phyloP scores from a whole-genome alignment of 805 yeast genomes.

The Jamesozyma hellenica region DNA sequence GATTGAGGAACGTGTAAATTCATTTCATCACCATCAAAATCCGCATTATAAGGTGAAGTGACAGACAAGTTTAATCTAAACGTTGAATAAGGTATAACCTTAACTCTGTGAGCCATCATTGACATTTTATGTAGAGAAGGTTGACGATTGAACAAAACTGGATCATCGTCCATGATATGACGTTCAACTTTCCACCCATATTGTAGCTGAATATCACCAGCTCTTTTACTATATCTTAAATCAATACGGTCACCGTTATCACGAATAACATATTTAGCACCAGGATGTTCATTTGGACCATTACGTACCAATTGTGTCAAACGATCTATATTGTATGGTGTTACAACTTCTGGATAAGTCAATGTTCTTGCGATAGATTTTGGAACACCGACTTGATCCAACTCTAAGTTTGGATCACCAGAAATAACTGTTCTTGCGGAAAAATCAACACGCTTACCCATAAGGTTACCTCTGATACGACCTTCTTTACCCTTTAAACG shows the following conservation, averaged over 20 bases:
- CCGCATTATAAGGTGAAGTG: conserved; percentile 99
- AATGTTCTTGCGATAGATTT: conserved; percentile 90
- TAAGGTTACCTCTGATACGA: conserved; percentile 92
- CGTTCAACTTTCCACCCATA: conserved; percentile 99
- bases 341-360: conserved; percentile 94
- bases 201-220: conserved; percentile 95
- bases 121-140: conserved; percentile 99
- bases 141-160: conserved; percentile 96
- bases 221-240: conserved; percentile 90
- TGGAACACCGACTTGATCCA: conserved; percentile 99
- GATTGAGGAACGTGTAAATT: conserved; percentile 98
- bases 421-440: conserved; percentile 99
- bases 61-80: conserved; percentile 94
- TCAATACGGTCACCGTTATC: conserved; percentile 99
- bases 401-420: conserved; percentile 95
- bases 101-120: conserved; percentile 98
- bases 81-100: conserved; percentile 97
- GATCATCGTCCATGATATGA: conserved; percentile 94
- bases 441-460: conserved; percentile 99
- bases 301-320: conserved; percentile 88
- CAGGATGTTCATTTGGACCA: conserved; percentile 99
- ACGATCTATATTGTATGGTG: conserved; percentile 92
- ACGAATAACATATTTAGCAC: conserved; percentile 96
- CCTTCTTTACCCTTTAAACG: conserved; percentile 99
- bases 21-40: conserved; percentile 99